Percentiles rank a stretch among this genome's conserved stretches.
Conservation (phyloP, 78 protist genomes). For the Planoprotostelium fungivorum region DNA sequence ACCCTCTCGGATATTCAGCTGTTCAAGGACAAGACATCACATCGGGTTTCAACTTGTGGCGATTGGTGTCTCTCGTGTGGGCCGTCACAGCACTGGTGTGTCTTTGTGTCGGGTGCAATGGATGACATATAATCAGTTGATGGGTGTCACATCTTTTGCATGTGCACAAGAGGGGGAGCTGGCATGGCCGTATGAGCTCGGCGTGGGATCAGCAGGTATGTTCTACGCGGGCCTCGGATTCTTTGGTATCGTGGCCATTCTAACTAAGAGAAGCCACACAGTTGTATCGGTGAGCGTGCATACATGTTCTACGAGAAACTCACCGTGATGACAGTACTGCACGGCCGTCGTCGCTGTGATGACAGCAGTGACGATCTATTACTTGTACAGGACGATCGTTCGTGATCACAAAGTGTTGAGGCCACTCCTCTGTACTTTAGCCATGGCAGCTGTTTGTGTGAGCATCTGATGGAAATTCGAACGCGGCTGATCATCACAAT, state of each 20-base stretch:
- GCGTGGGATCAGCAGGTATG: not conserved
- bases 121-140: not conserved
- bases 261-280: not conserved
- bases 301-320: not conserved
- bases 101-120: not conserved
- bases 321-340: not conserved
- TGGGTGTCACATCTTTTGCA: not conserved
- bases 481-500: no score
- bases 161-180: not conserved
- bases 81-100: not conserved
- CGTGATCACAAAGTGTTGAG: not conserved
- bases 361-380: not conserved
- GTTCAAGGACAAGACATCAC: no score
- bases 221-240: not conserved
- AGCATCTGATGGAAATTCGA: no score
- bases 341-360: not conserved
- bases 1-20: no score
- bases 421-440: not conserved
- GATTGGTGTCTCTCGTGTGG: not conserved
- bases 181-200: not conserved
- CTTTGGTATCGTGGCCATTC: not conserved
- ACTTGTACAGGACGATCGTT: not conserved
- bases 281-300: not conserved
- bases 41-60: not conserved
- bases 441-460: not conserved